Percentiles rank a stretch among this genome's conserved stretches.
phyloP scores from a whole-genome alignment of 2,329 filamentous ascomycete genomes.

The Lecanosticta acicola region DNA sequence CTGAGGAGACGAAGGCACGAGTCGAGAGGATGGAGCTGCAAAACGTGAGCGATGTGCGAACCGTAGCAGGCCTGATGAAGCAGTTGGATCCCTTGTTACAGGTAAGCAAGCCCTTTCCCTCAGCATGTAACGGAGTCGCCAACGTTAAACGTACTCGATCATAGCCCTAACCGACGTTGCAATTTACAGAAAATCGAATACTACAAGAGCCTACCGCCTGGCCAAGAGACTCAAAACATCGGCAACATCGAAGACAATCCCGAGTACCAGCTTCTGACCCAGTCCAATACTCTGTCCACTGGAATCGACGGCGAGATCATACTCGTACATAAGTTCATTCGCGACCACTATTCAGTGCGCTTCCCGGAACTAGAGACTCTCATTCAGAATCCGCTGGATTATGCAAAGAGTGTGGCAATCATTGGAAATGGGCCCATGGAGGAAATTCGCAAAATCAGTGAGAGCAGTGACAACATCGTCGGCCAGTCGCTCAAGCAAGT shows the following conservation, averaged over 20 bases:
- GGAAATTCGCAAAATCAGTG: conserved; percentile 73
- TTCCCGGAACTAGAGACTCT: conserved; percentile 91
- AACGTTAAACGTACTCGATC: conserved; percentile 59
- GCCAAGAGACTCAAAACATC: conserved; percentile 59
- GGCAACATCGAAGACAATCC: conserved; percentile 88
- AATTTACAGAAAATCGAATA: conserved; percentile 68
- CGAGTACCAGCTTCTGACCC: conserved; percentile 80
- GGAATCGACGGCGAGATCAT: conserved; percentile 90
- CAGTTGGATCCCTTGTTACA: conserved; percentile 73
- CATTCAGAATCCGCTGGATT: conserved; percentile 86
- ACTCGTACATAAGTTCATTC: conserved; percentile 90
- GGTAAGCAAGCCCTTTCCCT: conserved; percentile 52
- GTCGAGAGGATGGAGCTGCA: conserved; percentile 78
- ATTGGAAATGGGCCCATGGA: conserved; percentile 89
- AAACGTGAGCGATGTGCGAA: conserved; percentile 69
- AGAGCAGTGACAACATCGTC: conserved; percentile 71
- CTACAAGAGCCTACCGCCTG: conserved; percentile 64
- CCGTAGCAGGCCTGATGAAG: conserved; percentile 74
- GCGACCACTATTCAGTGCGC: conserved; percentile 88
- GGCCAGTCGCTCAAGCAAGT: conserved; percentile 70
- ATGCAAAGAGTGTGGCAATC: conserved; percentile 90
- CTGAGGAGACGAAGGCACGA: conserved; percentile 67
- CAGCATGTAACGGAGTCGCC: conserved; percentile 27
- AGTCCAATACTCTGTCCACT: conserved; percentile 84
- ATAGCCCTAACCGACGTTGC: conserved; percentile 62